Evolutionary conservation across 2,329 filamentous ascomycete species (phyloP).

Genomic region (Exophiala spinifera): DNA sequence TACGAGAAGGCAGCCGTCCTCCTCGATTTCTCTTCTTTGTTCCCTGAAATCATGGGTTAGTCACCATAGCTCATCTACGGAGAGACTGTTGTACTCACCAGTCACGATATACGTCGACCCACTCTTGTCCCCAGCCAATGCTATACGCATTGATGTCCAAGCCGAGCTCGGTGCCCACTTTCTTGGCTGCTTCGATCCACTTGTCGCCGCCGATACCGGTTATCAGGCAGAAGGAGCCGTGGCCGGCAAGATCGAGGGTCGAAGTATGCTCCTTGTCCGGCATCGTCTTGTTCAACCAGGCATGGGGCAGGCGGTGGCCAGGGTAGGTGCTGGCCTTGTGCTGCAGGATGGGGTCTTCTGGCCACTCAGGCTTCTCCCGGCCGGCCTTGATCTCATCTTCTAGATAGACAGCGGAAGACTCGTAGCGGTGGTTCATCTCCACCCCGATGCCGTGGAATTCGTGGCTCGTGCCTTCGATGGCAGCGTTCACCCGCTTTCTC

Average conservation of each 20-base stretch:
- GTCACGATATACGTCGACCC: slow-evolving; percentile 60
- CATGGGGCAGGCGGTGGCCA: slow-evolving; percentile 60
- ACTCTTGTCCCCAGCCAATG: slow-evolving; percentile 59
- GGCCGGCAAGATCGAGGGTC: slow-evolving; percentile 59
- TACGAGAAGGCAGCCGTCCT: slow-evolving; percentile 57
- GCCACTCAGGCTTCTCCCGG: slow-evolving; percentile 20
- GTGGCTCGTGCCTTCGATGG: slow-evolving; percentile 43
- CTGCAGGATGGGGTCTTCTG: slow-evolving; percentile 42
- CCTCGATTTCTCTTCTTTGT: slow-evolving; percentile 51
- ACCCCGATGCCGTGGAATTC: slow-evolving; percentile 57
- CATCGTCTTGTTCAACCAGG: slow-evolving; percentile 55
- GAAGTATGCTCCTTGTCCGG: slow-evolving; percentile 47
- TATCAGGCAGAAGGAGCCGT: slow-evolving; percentile 51
- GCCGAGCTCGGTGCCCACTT: slow-evolving; percentile 39
- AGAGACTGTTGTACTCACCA: slow-evolving; percentile 45
- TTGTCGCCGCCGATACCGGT: slow-evolving; percentile 55
- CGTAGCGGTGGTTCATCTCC: slow-evolving; percentile 60
- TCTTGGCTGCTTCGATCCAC: slow-evolving; percentile 52
- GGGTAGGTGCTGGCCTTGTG: slow-evolving; percentile 55
- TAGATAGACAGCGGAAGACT: slow-evolving; percentile 42
- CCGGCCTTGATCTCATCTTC: slow-evolving; percentile 39
- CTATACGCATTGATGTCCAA: slow-evolving; percentile 50
- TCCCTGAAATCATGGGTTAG: slow-evolving; percentile 27
- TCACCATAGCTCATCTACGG: neutral
- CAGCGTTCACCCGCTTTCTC: slow-evolving; percentile 41